Percentiles rank a stretch among this genome's conserved stretches.
Conservation (phyloP, 805 yeast genomes). For the Huiozyma sinensis region DNA sequence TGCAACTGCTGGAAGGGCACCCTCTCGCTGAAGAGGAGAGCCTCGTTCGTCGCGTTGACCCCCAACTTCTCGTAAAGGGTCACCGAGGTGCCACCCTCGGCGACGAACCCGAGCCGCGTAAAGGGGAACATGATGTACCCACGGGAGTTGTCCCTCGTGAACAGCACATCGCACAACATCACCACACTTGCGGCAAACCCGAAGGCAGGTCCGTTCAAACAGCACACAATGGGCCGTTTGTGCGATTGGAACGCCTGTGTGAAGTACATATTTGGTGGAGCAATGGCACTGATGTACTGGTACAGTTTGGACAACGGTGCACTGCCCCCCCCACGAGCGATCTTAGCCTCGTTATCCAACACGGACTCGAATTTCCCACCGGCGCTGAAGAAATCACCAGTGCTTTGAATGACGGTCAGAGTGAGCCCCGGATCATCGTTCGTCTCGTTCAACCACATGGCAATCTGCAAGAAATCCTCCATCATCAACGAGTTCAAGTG, state of each 20-base stretch:
- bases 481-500: conserved; percentile 58
- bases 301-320: conserved; percentile 13
- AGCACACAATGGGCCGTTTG: conserved; percentile 55
- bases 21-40: conserved; percentile 57
- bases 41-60: conserved; percentile 61
- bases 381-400: conserved; percentile 70
- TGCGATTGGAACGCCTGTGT: conserved; percentile 61
- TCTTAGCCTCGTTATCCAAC: conserved; percentile 2
- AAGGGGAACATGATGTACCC: conserved; percentile 63
- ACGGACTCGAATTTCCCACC: conserved; percentile 50
- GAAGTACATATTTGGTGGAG: conserved; percentile 55
- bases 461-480: conserved; percentile 51
- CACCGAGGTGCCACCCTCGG: conserved; percentile 67
- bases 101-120: conserved; percentile 68
- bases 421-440: conserved; percentile 50
- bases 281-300: conserved; percentile 40
- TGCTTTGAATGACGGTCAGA: conserved; percentile 54
- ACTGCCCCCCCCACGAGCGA: neutral
- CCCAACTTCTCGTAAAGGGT: conserved; percentile 65
- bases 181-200: conserved; percentile 69
- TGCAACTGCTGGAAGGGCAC: conserved; percentile 22
- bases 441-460: conserved; percentile 47
- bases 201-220: conserved; percentile 79
- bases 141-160: conserved; percentile 42
- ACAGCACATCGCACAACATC: conserved; percentile 62